Evolutionary conservation across 2,329 filamentous ascomycete genomes (phyloP).

Genomic region (Aspergillus calidoustus): DNA sequence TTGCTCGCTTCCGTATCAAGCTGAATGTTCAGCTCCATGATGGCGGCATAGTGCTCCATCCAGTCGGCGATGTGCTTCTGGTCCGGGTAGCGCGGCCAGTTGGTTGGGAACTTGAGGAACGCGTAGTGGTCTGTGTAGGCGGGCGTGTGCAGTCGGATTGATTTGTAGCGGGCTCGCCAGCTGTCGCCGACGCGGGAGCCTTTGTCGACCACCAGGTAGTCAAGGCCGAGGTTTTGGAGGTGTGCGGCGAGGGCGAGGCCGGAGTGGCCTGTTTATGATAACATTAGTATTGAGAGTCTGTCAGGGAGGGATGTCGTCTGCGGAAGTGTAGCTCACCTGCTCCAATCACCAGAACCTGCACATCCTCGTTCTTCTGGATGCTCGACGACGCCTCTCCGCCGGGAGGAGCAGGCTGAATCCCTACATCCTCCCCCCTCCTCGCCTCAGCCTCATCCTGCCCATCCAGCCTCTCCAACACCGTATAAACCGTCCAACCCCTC

Average conservation of each 20-base stretch:
- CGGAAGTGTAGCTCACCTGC: neutral
- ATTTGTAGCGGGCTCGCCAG: neutral
- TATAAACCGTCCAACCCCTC: neutral
- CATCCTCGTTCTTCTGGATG: neutral
- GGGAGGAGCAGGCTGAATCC: neutral
- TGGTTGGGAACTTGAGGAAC: neutral
- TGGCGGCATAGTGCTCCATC: neutral
- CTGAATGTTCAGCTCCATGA: neutral
- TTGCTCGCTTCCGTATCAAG: neutral
- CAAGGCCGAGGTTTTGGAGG: neutral
- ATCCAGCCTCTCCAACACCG: neutral
- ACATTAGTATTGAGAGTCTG: neutral
- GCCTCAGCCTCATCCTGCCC: neutral
- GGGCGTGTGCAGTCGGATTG: neutral
- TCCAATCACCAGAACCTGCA: neutral
- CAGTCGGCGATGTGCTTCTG: neutral
- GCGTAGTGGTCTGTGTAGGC: neutral
- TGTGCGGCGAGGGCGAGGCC: slow-evolving; percentile 1
- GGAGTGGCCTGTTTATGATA: neutral
- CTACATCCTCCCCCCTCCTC: neutral
- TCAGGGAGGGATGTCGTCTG: neutral
- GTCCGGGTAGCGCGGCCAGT: slow-evolving; percentile 3
- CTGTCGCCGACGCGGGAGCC: neutral
- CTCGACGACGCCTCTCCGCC: neutral
- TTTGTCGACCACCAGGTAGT: neutral